Evolutionary conservation across 2,329 filamentous ascomycete genomes (phyloP), one percentile per base, ranked within the genome.

Genomic region (Fusarium denticulatum): DNA sequence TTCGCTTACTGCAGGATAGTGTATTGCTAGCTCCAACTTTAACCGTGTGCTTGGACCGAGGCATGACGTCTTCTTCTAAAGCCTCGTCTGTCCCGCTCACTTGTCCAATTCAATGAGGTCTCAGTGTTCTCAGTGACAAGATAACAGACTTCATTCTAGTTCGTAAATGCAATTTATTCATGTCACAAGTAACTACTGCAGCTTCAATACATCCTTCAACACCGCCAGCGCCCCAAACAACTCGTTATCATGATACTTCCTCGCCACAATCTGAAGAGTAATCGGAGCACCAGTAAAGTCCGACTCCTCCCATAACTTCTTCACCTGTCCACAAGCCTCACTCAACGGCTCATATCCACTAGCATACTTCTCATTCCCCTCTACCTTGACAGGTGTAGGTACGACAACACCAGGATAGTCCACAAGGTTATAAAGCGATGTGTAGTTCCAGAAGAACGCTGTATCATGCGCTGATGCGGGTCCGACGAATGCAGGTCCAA

Each of bases 361-460:
- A 7, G 43, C 0, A 40, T 76, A 76, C 28, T 26, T 60, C 3
- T 45, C 26, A 22, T 57, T 52, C 3, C 69, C 68, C 7, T 53
- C 32, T 10, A 69, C 71, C 56, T 63, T 66, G 7, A 37, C 24
- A 12, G 61, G 73, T 4, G 87, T 87, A 0, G 90, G 91, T 72
- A 93, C 90, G 1, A 89, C 84, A 4, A 88, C 77, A 7, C 85
- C 86, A 3, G 90, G 89, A 79, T 91, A 91, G 77, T 93, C 90
- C 9, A 93, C 84, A 57, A 92, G 72, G 76, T 93, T 93, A 88
- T 90, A 93, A 68, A 89, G 86, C 4, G 85, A 82, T 0, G 89
- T 91, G 72, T 93, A 93, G 3, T 85, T 85, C 89, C 90, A 92
- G 82, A 73, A 90, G 46, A 86, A 85, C 84, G 5, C 58, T 9